Evolutionary conservation across 768 basidiomycete species (phyloP).

Genomic region (Boletus rubropictus): DNA sequence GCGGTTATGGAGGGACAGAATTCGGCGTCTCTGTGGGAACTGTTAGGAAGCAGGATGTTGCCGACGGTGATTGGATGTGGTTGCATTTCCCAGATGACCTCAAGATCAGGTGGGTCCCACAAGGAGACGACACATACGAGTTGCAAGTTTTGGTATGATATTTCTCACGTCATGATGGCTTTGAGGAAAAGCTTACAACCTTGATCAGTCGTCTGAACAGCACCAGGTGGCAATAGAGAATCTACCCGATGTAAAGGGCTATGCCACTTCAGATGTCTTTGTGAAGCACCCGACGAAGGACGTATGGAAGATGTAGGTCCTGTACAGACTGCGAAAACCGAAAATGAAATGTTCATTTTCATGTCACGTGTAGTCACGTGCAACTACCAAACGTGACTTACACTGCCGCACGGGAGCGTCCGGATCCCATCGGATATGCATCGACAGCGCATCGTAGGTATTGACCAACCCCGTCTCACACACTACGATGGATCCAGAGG

Average conservation of each 20-base stretch:
- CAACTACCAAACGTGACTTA: too few species aligned
- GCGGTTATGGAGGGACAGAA: conserved; percentile 36
- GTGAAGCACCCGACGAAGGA: conserved; percentile 40
- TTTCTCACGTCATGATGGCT: not conserved
- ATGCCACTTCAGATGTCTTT: conserved; percentile 41
- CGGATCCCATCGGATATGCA: too few species aligned
- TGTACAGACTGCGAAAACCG: too few species aligned
- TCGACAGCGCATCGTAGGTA: too few species aligned
- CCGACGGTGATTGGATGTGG: conserved; percentile 33
- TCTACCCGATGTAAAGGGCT: conserved; percentile 35
- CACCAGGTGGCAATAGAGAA: conserved; percentile 27
- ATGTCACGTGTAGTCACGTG: too few species aligned
- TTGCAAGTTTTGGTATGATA: conserved; percentile 33
- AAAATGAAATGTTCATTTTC: too few species aligned
- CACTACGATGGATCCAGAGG: too few species aligned
- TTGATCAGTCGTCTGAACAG: not conserved
- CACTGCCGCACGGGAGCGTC: too few species aligned
- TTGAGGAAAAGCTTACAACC: not conserved
- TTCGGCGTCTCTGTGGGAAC: conserved; percentile 10
- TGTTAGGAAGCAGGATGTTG: conserved; percentile 7
- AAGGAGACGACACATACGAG: conserved; percentile 34
- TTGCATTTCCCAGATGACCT: conserved; percentile 24
- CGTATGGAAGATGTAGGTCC: conserved; percentile 34
- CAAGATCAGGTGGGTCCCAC: conserved; percentile 26
- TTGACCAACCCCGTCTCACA: too few species aligned